Evolutionary conservation across 2,329 filamentous ascomycete genomes (phyloP).

Genomic region (Fusarium scirpi): DNA sequence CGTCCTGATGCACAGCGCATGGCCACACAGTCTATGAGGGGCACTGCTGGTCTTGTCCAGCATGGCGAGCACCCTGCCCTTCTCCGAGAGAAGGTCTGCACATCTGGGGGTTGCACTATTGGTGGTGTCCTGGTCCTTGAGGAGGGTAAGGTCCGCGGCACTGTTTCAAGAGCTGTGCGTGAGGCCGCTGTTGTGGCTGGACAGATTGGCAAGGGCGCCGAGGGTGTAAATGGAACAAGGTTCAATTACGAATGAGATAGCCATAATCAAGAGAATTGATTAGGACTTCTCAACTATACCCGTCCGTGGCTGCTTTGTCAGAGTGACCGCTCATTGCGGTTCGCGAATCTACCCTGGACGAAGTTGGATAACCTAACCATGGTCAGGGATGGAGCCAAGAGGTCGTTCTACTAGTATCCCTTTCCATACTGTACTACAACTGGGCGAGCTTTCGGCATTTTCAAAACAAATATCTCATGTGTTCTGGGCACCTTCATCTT

Average conservation of each 20-base stretch:
- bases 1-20: conserved; percentile 79
- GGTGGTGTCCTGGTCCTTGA: conserved; percentile 79
- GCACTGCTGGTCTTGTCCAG: conserved; percentile 76
- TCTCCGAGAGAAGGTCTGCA: conserved; percentile 80
- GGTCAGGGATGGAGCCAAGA: conserved; percentile 3
- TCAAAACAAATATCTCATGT: not conserved
- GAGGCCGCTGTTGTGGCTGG: conserved; percentile 78
- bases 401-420: not conserved
- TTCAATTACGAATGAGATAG: conserved; percentile 32
- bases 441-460: not conserved
- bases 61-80: conserved; percentile 80
- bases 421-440: conserved; percentile 23
- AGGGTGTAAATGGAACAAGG: conserved; percentile 54
- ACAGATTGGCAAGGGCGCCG: conserved; percentile 62
- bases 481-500: not conserved
- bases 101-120: conserved; percentile 83
- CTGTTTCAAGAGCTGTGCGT: conserved; percentile 74
- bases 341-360: not conserved
- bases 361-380: not conserved
- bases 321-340: conserved; percentile 3
- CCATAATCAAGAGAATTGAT: conserved; percentile 4
- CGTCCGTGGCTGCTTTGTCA: not conserved
- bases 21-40: conserved; percentile 83
- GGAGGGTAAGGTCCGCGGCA: conserved; percentile 76
- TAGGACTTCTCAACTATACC: not conserved